Conservation (phyloP, 257 asterid species). For the Pogostemon cablin region DNA sequence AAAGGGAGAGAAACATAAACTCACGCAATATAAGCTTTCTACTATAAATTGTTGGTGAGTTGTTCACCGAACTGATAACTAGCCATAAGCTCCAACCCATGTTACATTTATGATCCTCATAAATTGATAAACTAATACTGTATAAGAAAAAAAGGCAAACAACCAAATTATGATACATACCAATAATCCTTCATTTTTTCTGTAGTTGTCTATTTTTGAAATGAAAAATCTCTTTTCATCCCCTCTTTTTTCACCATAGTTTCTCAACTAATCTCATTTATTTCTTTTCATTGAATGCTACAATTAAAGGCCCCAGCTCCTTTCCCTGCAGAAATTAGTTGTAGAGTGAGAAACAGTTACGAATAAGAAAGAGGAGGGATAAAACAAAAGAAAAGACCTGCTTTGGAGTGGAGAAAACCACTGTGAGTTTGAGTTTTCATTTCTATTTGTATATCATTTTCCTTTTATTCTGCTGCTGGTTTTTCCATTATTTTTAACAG, state of each 20-base stretch:
- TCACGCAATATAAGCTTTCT: slow-evolving; percentile 48
- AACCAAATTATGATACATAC: slow-evolving; percentile 30
- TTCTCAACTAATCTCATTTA: slow-evolving; percentile 87
- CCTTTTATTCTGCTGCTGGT: slow-evolving; percentile 27
- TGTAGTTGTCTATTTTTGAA: slow-evolving; percentile 19
- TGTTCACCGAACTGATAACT: slow-evolving; percentile 82
- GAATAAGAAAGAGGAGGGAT: slow-evolving; percentile 20
- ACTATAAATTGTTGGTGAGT: slow-evolving; percentile 70
- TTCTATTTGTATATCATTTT: slow-evolving; percentile 6
- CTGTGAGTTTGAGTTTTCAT: slow-evolving; percentile 25
- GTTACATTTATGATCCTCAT: slow-evolving; percentile 57
- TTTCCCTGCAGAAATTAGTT: slow-evolving; percentile 60
- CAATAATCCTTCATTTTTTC: slow-evolving; percentile 1
- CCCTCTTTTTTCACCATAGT: slow-evolving; percentile 30
- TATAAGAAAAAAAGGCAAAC: slow-evolving; percentile 17
- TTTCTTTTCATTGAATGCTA: slow-evolving; percentile 77
- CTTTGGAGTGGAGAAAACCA: slow-evolving; percentile 38
- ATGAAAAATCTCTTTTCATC: slow-evolving; percentile 30
- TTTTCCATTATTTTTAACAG: slow-evolving; percentile 12
- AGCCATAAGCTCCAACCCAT: slow-evolving; percentile 51
- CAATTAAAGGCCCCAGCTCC: slow-evolving; percentile 58
- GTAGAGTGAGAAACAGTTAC: slow-evolving; percentile 43
- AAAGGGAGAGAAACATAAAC: not conserved
- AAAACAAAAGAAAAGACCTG: slow-evolving; percentile 6
- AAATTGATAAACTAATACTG: slow-evolving; percentile 28